These are phyloP conservation scores for Wallacemonas rigidus DNA, from an alignment of 208 protist genomes.

Conservation along the genomic window DNA sequence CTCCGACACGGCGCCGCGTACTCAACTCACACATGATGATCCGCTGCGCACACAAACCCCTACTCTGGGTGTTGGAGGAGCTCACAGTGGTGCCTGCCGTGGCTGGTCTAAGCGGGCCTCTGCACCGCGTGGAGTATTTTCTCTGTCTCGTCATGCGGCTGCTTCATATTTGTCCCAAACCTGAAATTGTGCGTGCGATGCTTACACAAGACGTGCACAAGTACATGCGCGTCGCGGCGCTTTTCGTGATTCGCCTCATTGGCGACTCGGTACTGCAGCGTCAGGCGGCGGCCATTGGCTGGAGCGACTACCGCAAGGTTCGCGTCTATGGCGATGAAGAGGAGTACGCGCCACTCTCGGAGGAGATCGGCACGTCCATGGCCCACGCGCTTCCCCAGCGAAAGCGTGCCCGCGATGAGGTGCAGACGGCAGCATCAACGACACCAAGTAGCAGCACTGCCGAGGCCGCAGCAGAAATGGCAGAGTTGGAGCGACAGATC, in stretches of 20 bases:
- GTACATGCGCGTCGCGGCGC: slow-evolving; percentile 71
- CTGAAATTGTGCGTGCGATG: slow-evolving; percentile 61
- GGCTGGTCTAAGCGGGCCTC: slow-evolving; percentile 54
- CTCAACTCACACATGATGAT: slow-evolving; percentile 63
- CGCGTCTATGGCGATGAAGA: slow-evolving; percentile 60
- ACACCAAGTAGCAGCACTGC: background rate
- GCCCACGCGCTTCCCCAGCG: slow-evolving; percentile 7
- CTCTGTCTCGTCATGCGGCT: slow-evolving; percentile 66
- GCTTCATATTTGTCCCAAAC: slow-evolving; percentile 65
- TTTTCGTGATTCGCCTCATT: slow-evolving; percentile 74
- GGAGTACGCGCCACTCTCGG: slow-evolving; percentile 24
- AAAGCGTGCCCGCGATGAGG: slow-evolving; percentile 10
- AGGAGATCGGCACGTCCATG: slow-evolving; percentile 7
- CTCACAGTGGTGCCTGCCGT: slow-evolving; percentile 48
- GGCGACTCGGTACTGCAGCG: slow-evolving; percentile 46
- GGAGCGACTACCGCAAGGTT: slow-evolving; percentile 77
- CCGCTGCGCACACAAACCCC: slow-evolving; percentile 57
- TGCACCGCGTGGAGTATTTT: slow-evolving; percentile 61
- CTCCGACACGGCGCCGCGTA: slow-evolving; percentile 52
- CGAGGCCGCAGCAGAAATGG: background rate
- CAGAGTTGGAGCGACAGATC: slow-evolving; percentile 22
- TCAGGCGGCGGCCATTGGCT: slow-evolving; percentile 55
- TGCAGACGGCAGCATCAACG: slow-evolving; percentile 5
- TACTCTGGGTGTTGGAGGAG: slow-evolving; percentile 70
- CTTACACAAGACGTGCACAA: slow-evolving; percentile 81